These are phyloP conservation scores for Kwoniella heveanensis DNA, from an alignment of 768 basidiomycete species.

Conservation along the genomic window DNA sequence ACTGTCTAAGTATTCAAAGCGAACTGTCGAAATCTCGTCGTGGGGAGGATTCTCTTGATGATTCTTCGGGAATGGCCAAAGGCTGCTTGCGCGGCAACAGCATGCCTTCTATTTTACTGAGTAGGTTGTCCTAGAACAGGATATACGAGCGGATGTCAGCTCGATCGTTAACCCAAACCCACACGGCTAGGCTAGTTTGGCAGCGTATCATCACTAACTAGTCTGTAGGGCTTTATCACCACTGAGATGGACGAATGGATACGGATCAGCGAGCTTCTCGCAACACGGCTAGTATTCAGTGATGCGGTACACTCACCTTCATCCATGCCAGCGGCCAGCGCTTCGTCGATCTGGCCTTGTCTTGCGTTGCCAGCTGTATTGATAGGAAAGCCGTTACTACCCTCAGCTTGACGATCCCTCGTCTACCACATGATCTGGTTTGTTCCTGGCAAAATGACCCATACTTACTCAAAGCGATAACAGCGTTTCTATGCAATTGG, in stretches of 20 bases:
- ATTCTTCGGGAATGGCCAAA: not conserved
- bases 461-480: conserved; percentile 49
- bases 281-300: no score
- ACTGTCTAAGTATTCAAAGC: no score
- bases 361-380: conserved; percentile 54
- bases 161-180: no score
- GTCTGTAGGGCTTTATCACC: conserved; percentile 45
- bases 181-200: no score
- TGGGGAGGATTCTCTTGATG: not conserved
- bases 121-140: not conserved
- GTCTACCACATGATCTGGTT: no score
- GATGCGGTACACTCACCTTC: conserved; percentile 41
- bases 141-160: not conserved
- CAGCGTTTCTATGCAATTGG: conserved; percentile 24
- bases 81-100: not conserved
- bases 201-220: no score
- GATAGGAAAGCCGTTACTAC: no score
- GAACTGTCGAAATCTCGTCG: no score
- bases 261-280: not conserved
- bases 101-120: not conserved
- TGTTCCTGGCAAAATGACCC: no score
- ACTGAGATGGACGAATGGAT: conserved; percentile 14
- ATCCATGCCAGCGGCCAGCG: conserved; percentile 45
- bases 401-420: no score
- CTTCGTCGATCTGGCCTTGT: conserved; percentile 51